Conservation (phyloP, 1,284 basidiomycete species). For the Sparassis latifolia region DNA sequence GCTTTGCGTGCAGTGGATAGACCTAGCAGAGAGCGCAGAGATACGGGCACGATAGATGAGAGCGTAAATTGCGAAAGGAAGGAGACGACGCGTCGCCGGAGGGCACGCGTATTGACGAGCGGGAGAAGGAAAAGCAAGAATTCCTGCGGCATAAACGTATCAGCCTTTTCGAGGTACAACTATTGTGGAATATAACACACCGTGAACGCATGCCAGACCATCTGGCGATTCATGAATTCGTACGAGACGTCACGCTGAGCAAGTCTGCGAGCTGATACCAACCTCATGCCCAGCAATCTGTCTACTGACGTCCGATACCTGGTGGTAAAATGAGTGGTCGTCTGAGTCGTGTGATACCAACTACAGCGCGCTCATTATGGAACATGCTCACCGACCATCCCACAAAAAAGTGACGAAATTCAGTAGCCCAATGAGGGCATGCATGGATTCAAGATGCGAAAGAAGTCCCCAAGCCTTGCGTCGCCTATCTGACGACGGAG, state of each 20-base stretch:
- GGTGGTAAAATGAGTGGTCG: slow-evolving; percentile 5
- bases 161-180: neutral
- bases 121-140: slow-evolving; percentile 93
- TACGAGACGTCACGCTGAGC: slow-evolving; percentile 88
- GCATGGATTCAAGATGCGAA: slow-evolving; percentile 59
- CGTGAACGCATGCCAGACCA: slow-evolving; percentile 99
- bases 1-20: slow-evolving; percentile 19
- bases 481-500: slow-evolving; percentile 70
- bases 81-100: slow-evolving; percentile 53
- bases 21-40: slow-evolving; percentile 15
- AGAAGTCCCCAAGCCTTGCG: slow-evolving; percentile 75
- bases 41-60: slow-evolving; percentile 31
- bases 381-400: slow-evolving; percentile 66
- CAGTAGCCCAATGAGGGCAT: slow-evolving; percentile 54
- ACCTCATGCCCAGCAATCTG: slow-evolving; percentile 71
- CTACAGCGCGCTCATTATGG: neutral
- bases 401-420: slow-evolving; percentile 85
- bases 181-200: slow-evolving; percentile 38
- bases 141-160: slow-evolving; percentile 53
- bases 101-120: slow-evolving; percentile 62
- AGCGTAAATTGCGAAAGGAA: slow-evolving; percentile 25
- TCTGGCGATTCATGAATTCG: slow-evolving; percentile 98
- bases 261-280: slow-evolving; percentile 70
- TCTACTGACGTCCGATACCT: slow-evolving; percentile 88
- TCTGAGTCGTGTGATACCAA: neutral